Evolutionary conservation across 2,329 filamentous ascomycete species (phyloP), one percentile per base, ranked within the genome.

Genomic region (Verticillium isaacii): DNA sequence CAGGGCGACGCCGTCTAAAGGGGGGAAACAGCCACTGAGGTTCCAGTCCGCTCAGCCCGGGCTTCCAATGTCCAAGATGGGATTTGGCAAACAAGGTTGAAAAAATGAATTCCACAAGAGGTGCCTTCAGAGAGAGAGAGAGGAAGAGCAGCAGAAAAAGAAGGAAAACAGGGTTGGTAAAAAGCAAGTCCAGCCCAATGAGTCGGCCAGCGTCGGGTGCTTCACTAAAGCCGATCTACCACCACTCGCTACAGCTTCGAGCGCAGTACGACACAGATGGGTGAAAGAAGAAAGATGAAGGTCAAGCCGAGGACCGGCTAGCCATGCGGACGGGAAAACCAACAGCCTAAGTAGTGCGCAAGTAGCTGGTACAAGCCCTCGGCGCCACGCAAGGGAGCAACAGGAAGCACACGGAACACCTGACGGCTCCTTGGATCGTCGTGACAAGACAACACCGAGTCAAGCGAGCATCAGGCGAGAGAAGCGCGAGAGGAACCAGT

Each of bases 1-100:
- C 12, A 60, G 58, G 54, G 63, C 61, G 62, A 65, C 62, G 19
- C 39, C 61, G 52, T 14, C 29, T 19, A 32, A 36, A 5, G 29
- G 29, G 29, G 29, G 58, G 56, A 12, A 19, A 32, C 12, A 17
- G 15, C 32, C 19, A 37, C 11, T 32, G 19, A 1, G 41, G 17
- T 14, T 45, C 15, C 7, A 15, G 8, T 17, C n/a, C 39, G 5
- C 8, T 17, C 39, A 19, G n/a, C n/a, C 15, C 17, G 15, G 2
- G n/a, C 15, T 45, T 25, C 19, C 7, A 23, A 5, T 11, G 19
- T 23, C 19, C 41, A 14, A n/a, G 41, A 11, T 12, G 25, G 7
- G n/a, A 11, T n/a, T 23, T 23, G 7, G 1, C 41, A 25, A 23
- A 29, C 29, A 29, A 29, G 6, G 29, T 23, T 23, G 41, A 25